Evolutionary conservation across 306 rosid genomes (phyloP).

Genomic region (Prunus salicina): DNA sequence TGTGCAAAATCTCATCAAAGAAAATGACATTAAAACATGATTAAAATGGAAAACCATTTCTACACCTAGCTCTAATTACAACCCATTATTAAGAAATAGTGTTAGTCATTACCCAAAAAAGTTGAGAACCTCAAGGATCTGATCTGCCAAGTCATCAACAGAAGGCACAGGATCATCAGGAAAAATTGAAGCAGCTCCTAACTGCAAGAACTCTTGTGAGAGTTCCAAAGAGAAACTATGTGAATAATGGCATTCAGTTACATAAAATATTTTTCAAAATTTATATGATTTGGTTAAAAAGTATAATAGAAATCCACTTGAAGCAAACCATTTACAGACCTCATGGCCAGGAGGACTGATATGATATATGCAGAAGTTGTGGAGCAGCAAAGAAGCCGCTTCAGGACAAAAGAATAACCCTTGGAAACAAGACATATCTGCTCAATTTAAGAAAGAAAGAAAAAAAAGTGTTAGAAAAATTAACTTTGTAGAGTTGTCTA

Average conservation of each 20-base stretch:
- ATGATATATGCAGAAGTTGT: conserved; percentile 93
- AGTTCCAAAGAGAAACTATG: conserved; percentile 63
- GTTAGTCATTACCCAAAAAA: conserved; percentile 56
- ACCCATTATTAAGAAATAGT: not conserved
- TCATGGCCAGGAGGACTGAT: conserved; percentile 96
- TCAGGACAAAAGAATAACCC: conserved; percentile 92
- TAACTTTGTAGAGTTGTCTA: not conserved
- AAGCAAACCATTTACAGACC: conserved; percentile 56
- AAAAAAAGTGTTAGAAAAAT: conserved; percentile 1
- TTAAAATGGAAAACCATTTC: not conserved
- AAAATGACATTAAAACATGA: conserved; percentile 3
- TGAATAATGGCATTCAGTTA: conserved; percentile 48
- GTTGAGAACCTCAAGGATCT: conserved; percentile 80
- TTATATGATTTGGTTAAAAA: not conserved
- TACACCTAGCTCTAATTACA: not conserved
- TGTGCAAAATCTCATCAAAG: conserved; percentile 16
- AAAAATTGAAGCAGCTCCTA: conserved; percentile 87
- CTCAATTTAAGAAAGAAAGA: conserved; percentile 5
- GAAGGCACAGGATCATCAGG: conserved; percentile 61
- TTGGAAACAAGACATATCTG: conserved; percentile 94
- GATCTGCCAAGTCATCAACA: conserved; percentile 84
- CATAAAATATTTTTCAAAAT: not conserved
- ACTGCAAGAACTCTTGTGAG: conserved; percentile 86
- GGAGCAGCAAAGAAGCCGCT: conserved; percentile 89
- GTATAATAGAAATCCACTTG: conserved; percentile 9